phyloP scores from a whole-genome alignment of 192 early-diverging fungal genomes.

The Umbelopsis isabellina region DNA sequence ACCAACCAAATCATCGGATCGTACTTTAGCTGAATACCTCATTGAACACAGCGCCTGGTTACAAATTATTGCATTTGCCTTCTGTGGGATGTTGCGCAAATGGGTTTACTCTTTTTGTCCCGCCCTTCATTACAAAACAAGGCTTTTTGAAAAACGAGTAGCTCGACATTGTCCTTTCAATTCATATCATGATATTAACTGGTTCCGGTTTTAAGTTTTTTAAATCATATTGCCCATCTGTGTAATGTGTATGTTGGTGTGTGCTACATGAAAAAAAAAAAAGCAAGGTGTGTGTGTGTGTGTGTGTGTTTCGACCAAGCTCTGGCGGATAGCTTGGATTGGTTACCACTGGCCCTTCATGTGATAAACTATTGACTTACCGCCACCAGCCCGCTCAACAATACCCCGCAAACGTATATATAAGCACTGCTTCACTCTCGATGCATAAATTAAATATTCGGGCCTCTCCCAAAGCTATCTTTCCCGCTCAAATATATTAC shows the following conservation, averaged over 20 bases:
- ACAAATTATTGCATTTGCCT: not conserved
- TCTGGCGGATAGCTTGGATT: too few relatives aligned
- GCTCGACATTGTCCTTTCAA: too few relatives aligned
- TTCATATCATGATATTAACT: too few relatives aligned
- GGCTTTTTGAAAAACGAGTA: too few relatives aligned
- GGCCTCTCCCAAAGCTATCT: too few relatives aligned
- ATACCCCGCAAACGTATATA: constrained; percentile 1
- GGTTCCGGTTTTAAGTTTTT: too few relatives aligned
- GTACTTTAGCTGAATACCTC: not conserved
- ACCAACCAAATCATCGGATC: constrained; percentile 18
- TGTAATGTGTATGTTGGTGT: too few relatives aligned
- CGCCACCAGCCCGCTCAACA: not conserved
- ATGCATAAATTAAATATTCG: not conserved
- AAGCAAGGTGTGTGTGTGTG: too few relatives aligned
- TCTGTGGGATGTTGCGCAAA: constrained; percentile 12
- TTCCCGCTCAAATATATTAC: too few relatives aligned
- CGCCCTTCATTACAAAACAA: not conserved
- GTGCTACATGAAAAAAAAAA: too few relatives aligned
- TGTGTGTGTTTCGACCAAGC: too few relatives aligned
- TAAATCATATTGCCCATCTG: too few relatives aligned
- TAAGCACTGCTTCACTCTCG: not conserved
- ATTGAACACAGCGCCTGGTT: not conserved
- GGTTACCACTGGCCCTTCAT: not conserved
- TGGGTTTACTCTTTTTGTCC: not conserved
- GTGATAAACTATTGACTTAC: not conserved